phyloP scores from a whole-genome alignment of 352 stramenopile species.

The Globisporangium apiculatum region DNA sequence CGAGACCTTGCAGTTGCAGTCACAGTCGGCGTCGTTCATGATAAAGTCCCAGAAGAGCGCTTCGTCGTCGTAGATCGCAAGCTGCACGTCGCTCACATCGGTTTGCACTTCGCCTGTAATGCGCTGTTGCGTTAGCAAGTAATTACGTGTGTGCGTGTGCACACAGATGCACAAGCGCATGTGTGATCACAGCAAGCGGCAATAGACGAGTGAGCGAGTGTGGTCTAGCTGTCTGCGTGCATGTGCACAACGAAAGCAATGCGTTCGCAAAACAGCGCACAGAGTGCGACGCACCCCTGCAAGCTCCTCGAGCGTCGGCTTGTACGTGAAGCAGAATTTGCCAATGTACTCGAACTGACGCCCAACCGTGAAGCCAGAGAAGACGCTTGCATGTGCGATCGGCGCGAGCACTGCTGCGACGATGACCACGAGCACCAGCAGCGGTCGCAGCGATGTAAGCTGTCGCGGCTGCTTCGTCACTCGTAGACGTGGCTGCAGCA shows the following conservation, averaged over 20 bases:
- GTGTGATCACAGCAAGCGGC: too few species aligned
- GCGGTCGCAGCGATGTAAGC: neutral
- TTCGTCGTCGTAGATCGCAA: constrained; percentile 80
- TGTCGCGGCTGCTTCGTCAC: too few species aligned
- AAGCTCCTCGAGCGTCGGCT: constrained; percentile 44
- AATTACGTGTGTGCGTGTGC: neutral
- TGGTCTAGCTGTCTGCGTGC: neutral
- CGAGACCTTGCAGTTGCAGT: constrained; percentile 71
- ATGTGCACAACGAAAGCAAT: neutral
- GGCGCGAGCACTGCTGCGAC: neutral
- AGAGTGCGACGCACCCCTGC: constrained; percentile 20
- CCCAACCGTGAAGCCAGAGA: constrained; percentile 53
- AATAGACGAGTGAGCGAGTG: neutral
- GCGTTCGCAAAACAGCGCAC: neutral
- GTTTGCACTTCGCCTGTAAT: constrained; percentile 62
- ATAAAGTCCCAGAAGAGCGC: constrained; percentile 73
- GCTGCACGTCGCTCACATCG: constrained; percentile 47
- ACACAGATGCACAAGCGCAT: too few species aligned
- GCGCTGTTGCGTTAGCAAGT: constrained; percentile 14
- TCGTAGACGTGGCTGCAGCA: too few species aligned
- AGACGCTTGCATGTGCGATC: constrained; percentile 26
- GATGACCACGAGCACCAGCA: neutral
- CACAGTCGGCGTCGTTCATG: constrained; percentile 48
- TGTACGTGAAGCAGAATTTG: constrained; percentile 81
- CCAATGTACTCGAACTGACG: constrained; percentile 72